Evolutionary conservation across 139 green algal species (phyloP).

Genomic region (Micractinium sp.): DNA sequence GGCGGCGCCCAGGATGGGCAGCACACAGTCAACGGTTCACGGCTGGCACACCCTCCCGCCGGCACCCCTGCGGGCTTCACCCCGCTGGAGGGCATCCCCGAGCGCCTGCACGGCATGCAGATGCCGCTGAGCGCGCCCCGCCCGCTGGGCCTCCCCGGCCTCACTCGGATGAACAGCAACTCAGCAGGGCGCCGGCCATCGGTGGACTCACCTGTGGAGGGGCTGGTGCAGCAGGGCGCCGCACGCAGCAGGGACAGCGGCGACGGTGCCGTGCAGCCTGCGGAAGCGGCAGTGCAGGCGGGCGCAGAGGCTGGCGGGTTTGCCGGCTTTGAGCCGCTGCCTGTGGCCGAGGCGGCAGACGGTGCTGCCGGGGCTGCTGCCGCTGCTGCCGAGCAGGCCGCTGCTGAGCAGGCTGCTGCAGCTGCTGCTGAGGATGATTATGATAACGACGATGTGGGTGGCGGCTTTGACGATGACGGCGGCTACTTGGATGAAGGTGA

Average conservation of each 20-base stretch:
- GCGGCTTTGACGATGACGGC: neutral
- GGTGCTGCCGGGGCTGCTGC: neutral
- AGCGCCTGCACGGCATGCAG: neutral
- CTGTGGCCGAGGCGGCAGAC: neutral
- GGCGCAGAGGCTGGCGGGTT: neutral
- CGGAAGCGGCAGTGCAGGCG: neutral
- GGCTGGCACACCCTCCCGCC: neutral
- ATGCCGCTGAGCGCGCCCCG: neutral
- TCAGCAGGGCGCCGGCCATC: too few relatives aligned
- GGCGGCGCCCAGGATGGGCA: neutral
- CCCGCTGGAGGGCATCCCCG: conserved; percentile 37
- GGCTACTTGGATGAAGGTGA: neutral
- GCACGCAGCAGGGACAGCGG: neutral
- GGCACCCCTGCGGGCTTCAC: conserved; percentile 23
- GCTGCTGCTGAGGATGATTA: neutral
- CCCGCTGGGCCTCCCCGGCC: neutral
- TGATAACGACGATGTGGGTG: neutral
- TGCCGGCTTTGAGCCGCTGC: conserved; percentile 24
- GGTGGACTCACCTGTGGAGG: conserved; percentile 39
- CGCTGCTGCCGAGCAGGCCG: neutral
- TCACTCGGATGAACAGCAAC: conserved; percentile 15
- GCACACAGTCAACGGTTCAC: neutral
- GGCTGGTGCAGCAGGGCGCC: conserved; percentile 34
- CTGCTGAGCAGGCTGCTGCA: neutral
- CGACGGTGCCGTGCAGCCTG: neutral